A percentile compares a stretch with the other conserved stretches of the same genome.
phyloP scores from a whole-genome alignment of 2,329 filamentous ascomycete genomes.

The Hymenoscyphus occultus region DNA sequence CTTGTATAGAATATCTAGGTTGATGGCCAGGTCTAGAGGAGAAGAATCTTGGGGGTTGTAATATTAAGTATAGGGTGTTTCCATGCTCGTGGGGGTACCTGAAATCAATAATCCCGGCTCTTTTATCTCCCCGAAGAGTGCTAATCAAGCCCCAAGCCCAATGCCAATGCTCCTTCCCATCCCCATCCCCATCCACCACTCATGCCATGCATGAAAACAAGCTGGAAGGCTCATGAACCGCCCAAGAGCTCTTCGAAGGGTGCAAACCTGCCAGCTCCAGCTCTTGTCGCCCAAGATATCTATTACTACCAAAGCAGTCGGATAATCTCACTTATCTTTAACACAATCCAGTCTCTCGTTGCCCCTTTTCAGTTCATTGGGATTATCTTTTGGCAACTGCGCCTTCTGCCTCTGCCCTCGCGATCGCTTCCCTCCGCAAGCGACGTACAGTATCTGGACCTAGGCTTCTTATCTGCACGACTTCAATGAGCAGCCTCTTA shows the following conservation, averaged over 20 bases:
- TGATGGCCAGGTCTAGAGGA: neutral
- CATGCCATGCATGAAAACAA: neutral
- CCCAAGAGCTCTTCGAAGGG: neutral
- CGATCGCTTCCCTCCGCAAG: neutral
- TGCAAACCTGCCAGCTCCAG: too few species aligned
- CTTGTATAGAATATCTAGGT: too few species aligned
- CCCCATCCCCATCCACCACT: neutral
- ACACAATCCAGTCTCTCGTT: neutral
- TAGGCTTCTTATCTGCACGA: neutral
- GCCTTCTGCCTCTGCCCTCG: neutral
- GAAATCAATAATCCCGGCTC: neutral
- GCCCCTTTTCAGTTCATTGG: too few species aligned
- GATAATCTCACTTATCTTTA: neutral
- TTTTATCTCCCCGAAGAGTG: neutral
- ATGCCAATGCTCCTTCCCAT: neutral
- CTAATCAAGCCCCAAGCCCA: neutral
- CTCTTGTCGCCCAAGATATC: neutral
- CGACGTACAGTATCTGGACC: neutral
- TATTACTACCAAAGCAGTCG: neutral
- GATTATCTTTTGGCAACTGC: too few species aligned
- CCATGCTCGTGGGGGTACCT: neutral
- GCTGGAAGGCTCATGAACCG: neutral
- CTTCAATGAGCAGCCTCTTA: slow-evolving; percentile 5
- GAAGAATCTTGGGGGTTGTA: neutral
- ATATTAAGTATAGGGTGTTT: neutral